A percentile compares a stretch with the other conserved stretches of the same genome.
Conservation (phyloP, 768 basidiomycete species). For the Pleurotus tuoliensis region DNA sequence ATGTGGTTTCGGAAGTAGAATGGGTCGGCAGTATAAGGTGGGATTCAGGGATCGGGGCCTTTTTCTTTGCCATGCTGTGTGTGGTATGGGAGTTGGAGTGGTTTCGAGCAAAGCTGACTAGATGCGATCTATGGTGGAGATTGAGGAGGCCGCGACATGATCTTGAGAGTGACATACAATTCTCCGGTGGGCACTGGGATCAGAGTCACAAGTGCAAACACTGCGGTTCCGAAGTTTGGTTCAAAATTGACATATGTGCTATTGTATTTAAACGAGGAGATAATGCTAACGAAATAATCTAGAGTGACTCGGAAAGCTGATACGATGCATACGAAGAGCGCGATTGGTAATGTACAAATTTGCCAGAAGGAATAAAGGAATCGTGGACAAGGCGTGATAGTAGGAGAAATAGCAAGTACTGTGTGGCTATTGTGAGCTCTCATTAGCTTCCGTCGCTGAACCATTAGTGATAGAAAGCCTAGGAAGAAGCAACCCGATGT, state of each 20-base stretch:
- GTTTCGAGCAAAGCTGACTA: not conserved
- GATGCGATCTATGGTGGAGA: not conserved
- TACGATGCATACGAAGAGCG: too few species aligned
- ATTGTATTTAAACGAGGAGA: not conserved
- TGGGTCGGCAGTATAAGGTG: slow-evolving; percentile 34
- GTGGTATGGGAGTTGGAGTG: not conserved
- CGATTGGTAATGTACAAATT: slow-evolving; percentile 1
- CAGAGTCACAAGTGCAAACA: too few species aligned
- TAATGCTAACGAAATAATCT: too few species aligned
- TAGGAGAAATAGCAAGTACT: too few species aligned
- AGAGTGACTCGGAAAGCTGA: too few species aligned
- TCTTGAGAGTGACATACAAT: not conserved
- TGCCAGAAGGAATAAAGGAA: not conserved
- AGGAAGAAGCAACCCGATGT: not conserved
- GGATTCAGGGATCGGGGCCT: slow-evolving; percentile 31
- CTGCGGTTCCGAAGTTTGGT: too few species aligned
- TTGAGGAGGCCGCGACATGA: not conserved
- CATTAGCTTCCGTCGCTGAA: too few species aligned
- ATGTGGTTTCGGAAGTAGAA: slow-evolving; percentile 24
- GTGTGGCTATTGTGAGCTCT: too few species aligned
- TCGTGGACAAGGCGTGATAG: not conserved
- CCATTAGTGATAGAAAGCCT: not conserved
- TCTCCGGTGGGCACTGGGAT: too few species aligned
- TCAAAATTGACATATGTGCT: too few species aligned
- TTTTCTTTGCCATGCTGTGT: slow-evolving; percentile 35